Base-by-base conservation (phyloP, 2,329 filamentous ascomycete species). In the Neonectria ditissima region DNA sequence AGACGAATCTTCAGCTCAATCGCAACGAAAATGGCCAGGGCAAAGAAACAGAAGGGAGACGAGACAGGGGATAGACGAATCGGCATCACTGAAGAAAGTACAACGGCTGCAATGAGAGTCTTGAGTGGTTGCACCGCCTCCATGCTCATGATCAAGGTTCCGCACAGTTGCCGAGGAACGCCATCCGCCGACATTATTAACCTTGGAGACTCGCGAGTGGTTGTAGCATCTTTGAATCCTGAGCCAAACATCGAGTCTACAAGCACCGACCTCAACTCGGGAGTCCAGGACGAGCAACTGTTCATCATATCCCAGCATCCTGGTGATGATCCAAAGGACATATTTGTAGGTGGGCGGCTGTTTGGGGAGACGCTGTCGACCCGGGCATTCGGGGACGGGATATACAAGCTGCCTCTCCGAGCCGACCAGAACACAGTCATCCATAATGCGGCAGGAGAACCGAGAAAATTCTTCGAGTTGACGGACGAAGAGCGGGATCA, bases 331-430 rank as follows among this genome's bases (percentile, higher is more conserved):
- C 13, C 47, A 30, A 58, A 52, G 26, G 55, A 58, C 10, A 52
- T 58, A 16, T 58, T 58, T 18, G 47, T 58, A 2, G 55, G 55
- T 2, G 55, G 55, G 18, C 47, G 55, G 9, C 26, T 58, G 11
- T 58, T 58, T 14, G 55, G 55, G 8, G 55, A 58, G 24, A 58
- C 55, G n/a, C 47, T 58, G 16, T 58, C 55, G 16, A 58, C 55
- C 9, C 18, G 47, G 30, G 55, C n/a, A 18, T 52, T 58, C 7
- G 55, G 55, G 13, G 55, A 58, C 16, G 55, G 47, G 18, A 52
- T 58, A 2, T 58, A 58, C 55, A 58, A 58, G 14, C 16, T 58
- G 8, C 55, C 55, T 6, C 37, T 58, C 28, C 41, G 37, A 47
- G 41, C 26, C 5, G n/a, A 6, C 13, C 41, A n/a, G 14, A 22